These are phyloP conservation scores for Podosphaera aphanis DNA, from an alignment of 2,329 filamentous ascomycete species.

Conservation along the genomic window DNA sequence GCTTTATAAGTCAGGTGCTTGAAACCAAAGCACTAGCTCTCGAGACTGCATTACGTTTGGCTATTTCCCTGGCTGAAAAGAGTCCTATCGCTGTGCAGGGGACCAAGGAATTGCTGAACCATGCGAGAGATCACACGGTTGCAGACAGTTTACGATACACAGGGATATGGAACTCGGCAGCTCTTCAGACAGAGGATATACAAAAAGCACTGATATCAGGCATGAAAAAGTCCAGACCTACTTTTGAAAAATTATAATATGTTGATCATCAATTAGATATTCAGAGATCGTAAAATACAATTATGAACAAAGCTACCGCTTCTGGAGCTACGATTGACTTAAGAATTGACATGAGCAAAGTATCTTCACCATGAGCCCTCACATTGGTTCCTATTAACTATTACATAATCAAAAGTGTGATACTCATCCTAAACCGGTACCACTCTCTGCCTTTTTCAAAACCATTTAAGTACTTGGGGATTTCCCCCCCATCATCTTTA, in stretches of 20 bases:
- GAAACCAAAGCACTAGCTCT: slow-evolving; percentile 40
- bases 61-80: slow-evolving; percentile 46
- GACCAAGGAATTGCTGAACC: slow-evolving; percentile 72
- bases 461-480: too few species aligned
- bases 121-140: slow-evolving; percentile 53
- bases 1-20: slow-evolving; percentile 44
- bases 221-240: slow-evolving; percentile 54
- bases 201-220: slow-evolving; percentile 50
- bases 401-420: too few species aligned
- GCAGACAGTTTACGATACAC: slow-evolving; percentile 67
- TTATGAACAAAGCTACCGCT: too few species aligned
- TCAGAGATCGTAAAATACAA: not conserved
- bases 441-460: too few species aligned
- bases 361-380: too few species aligned
- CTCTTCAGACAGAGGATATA: slow-evolving; percentile 62
- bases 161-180: slow-evolving; percentile 64
- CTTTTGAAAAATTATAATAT: slow-evolving; percentile 56
- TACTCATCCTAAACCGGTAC: too few species aligned
- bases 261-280: not conserved
- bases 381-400: too few species aligned
- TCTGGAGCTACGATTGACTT: too few species aligned
- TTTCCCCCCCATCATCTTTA: too few species aligned
- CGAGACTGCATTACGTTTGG: slow-evolving; percentile 36
- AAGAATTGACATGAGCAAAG: too few species aligned
- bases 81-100: slow-evolving; percentile 72